Base-by-base conservation (phyloP, 441 rosid genomes). In the Populus hybrid region DNA sequence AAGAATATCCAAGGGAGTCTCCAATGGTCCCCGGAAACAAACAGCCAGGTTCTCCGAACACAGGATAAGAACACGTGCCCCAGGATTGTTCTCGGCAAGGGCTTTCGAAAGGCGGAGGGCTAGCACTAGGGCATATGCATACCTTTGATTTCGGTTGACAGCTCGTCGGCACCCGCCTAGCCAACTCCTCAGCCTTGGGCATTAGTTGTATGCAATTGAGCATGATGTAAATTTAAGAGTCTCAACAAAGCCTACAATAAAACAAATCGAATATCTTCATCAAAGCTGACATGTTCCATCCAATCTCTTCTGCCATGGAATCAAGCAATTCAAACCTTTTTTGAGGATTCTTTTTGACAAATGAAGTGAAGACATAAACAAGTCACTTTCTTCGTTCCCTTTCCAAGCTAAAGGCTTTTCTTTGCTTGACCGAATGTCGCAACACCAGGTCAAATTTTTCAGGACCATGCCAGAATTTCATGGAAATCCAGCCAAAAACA, bases 111-210 rank as follows among this genome's bases (percentile, higher is more conserved):
- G 64, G 23, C 90, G 89, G 28, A 88, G 86, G 14, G 87, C 81
- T 86, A 6, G 87, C 89, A 5, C 87, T 86, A 3, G 93, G 93
- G 91, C 91, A 88, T 88, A 81, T 87, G 86, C 1, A 88, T 87
- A 3, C 93, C 89, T 5, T 86, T 57, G 88, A 89, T 38, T 84
- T 87, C 50, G 92, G 87, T 67, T 89, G 89, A 10, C 89, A 8
- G 2, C 46, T 2, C 46, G 3, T 38, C 14, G 0, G 50, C 50
- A 42, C 4, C 2, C 14, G 14, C 50, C 50, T 0, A 42, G 50
- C 50, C 50, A 42, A 42, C 3, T 42, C 50, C 50, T 11, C 50
- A 10, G 50, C 16, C 50, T 10, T 11, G 50, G 42, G 50, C 50
- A 42, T 42, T 42, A 3, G 3, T 42, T 42, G 50, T 42, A 42